Evolutionary conservation across 306 rosid species (phyloP).

Genomic region (Canavalia ensiformis): DNA sequence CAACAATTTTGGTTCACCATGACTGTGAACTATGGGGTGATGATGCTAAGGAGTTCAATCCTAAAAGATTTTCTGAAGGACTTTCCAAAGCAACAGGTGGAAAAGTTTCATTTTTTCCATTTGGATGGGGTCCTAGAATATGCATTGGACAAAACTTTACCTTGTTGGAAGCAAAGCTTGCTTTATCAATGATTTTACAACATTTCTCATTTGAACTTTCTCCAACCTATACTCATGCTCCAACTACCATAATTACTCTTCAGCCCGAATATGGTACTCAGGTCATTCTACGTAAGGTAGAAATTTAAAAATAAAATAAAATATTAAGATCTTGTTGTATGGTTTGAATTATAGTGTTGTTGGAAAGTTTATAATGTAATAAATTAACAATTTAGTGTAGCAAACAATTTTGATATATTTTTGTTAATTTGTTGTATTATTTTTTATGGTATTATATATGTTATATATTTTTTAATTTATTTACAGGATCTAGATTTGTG

Average conservation of each 20-base stretch:
- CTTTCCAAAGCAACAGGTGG: slow-evolving; percentile 61
- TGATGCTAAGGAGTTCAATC: slow-evolving; percentile 64
- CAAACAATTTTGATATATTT: too few relatives aligned
- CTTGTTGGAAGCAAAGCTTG: slow-evolving; percentile 53
- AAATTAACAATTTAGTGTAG: not conserved
- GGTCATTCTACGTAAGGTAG: slow-evolving; percentile 45
- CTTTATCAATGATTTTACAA: slow-evolving; percentile 53
- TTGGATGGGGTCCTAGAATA: slow-evolving; percentile 72
- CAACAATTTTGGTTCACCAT: slow-evolving; percentile 54
- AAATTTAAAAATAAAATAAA: not conserved
- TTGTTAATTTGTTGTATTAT: too few relatives aligned
- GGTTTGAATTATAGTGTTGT: not conserved
- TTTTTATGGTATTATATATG: too few relatives aligned
- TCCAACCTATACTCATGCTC: slow-evolving; percentile 55
- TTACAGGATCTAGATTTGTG: too few relatives aligned
- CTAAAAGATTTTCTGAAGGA: slow-evolving; percentile 70
- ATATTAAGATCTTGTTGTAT: not conserved
- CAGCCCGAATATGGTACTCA: slow-evolving; percentile 57
- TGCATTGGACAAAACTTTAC: slow-evolving; percentile 73
- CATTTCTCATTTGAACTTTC: slow-evolving; percentile 61
- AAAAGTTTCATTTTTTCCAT: slow-evolving; percentile 56
- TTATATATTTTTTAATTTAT: too few relatives aligned
- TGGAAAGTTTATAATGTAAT: not conserved
- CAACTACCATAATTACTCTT: not conserved
- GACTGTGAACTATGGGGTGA: slow-evolving; percentile 66